Base-by-base conservation (phyloP, 495 filamentous ascomycete genomes). In the Aspergillus steynii region DNA sequence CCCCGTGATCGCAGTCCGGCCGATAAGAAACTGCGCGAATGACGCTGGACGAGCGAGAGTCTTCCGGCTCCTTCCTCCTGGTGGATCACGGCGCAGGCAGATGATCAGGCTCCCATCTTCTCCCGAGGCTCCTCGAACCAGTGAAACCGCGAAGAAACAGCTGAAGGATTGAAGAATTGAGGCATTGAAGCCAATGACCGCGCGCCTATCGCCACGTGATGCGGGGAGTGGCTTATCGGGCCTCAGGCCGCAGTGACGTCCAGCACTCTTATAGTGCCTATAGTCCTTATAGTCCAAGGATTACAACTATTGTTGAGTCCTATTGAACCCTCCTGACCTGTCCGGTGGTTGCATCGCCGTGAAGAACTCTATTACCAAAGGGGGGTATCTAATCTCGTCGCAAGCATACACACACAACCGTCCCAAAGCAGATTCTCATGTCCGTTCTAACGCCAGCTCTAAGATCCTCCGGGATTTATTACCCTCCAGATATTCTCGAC, bases 401-500 rank as follows among this genome's bases (percentile, higher is more conserved):
- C 56, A 47, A 56, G 48, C 52, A 48, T 57, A 58, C 53, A 52
- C 32, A 53, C 53, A 46, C 53, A 61, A 63, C 48, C 48, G 25
- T 51, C 48, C 9, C 25, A 27, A 47, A 5, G 28, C n/a, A 55
- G 3, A 55, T 55, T 55, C 20, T 50, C 28, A 52, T 26, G 26
- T 56, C 34, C 54, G 56, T 48, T 58, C 60, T 46, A 68, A 37
- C 54, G 75, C 82, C 61, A 84, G 73, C 64, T 85, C 84, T 14
- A 92, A 81, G 47, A 94, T 77, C 54, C 81, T 84, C 67, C 79
- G 79, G 5, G 90, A 89, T 64, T 80, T 85, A 65, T 86, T 85
- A 2, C 90, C 91, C 37, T 92, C 93, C 8, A 96, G 72, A 72
- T 92, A 95, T 46, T 82, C 82, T 14, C 70, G 73, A 29, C 75